Evolutionary conservation across 176 grass and related monocot species (phyloP).

Genomic region (Paspalum notatum): DNA sequence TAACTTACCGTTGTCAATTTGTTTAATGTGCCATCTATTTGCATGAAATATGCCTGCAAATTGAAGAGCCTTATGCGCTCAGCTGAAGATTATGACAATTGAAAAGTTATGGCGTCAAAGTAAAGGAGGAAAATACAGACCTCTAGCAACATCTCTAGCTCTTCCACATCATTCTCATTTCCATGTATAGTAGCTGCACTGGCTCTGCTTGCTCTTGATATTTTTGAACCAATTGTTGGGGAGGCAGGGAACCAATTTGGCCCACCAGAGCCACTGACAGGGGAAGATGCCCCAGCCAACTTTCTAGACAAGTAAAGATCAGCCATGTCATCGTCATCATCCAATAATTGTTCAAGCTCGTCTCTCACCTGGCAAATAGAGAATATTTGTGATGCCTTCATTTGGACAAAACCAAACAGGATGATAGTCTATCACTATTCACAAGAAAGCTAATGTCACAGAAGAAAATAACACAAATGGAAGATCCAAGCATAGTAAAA

Average conservation of each 20-base stretch:
- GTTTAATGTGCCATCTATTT: slow-evolving; percentile 98
- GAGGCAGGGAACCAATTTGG: slow-evolving; percentile 87
- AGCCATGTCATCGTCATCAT: slow-evolving; percentile 99
- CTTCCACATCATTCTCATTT: slow-evolving; percentile 99
- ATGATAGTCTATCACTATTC: not conserved
- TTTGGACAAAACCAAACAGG: slow-evolving; percentile 9
- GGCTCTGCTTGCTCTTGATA: slow-evolving; percentile 93
- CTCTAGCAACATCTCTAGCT: slow-evolving; percentile 99
- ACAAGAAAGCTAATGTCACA: slow-evolving; percentile 9
- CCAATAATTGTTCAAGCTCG: slow-evolving; percentile 98
- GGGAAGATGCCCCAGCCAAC: slow-evolving; percentile 78
- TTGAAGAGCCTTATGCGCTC: slow-evolving; percentile 37
- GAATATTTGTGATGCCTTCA: slow-evolving; percentile 34
- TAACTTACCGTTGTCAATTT: slow-evolving; percentile 93
- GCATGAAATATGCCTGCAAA: slow-evolving; percentile 99
- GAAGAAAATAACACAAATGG: not conserved
- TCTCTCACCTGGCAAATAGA: slow-evolving; percentile 84
- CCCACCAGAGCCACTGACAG: slow-evolving; percentile 76
- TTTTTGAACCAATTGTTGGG: slow-evolving; percentile 93
- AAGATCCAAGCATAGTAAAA: slow-evolving; percentile 17
- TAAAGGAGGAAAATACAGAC: slow-evolving; percentile 49
- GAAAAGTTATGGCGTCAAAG: not conserved
- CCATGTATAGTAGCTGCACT: slow-evolving; percentile 92
- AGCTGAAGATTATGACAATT: not conserved
- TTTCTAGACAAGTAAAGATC: slow-evolving; percentile 99